These are phyloP conservation scores for Solanum hybrid DNA, from an alignment of 305 asterid species.

Conservation along the genomic window DNA sequence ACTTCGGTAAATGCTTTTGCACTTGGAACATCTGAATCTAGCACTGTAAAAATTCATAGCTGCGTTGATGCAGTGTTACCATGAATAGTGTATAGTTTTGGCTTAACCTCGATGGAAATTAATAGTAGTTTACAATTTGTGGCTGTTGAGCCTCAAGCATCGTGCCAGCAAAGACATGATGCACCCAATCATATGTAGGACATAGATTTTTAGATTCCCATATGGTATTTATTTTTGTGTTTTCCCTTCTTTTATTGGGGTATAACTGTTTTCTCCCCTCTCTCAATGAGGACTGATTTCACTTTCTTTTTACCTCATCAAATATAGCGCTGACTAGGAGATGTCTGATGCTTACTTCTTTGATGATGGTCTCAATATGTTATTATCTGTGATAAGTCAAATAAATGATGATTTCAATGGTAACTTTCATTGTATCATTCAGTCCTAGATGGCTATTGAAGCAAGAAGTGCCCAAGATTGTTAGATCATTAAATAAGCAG, in stretches of 20 bases:
- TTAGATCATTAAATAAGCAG: constrained; percentile 89
- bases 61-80: neutral
- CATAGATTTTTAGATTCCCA: neutral
- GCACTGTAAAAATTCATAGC: neutral
- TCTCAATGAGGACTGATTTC: neutral
- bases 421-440: constrained; percentile 15
- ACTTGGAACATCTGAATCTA: neutral
- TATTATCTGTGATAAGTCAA: neutral
- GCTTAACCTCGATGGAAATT: neutral
- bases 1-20: neutral
- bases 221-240: neutral
- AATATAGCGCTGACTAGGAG: neutral
- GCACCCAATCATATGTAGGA: neutral
- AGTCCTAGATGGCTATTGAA: constrained; percentile 89
- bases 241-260: neutral
- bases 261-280: neutral
- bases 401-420: neutral
- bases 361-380: neutral
- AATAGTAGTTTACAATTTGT: neutral
- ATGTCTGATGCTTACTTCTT: neutral
- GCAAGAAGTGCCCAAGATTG: constrained; percentile 96
- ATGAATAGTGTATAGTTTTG: neutral
- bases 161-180: neutral
- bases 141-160: neutral
- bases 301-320: neutral